Evolutionary conservation across 202 grass and related monocot species (phyloP).

Genomic region (Cymbopogon flexuosus): DNA sequence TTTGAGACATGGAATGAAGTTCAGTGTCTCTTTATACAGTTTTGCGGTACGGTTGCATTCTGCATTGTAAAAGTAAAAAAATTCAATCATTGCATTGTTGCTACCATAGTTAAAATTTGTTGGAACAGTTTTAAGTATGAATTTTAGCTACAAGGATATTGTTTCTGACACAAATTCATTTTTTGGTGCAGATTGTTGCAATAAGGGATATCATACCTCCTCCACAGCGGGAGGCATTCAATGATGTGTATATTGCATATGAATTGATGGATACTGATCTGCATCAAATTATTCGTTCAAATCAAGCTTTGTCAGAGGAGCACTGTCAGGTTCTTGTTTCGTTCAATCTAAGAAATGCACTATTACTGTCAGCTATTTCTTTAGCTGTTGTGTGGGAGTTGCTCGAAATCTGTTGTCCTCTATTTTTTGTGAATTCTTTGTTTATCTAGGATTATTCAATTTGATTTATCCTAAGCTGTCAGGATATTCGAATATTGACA

Average conservation of each 20-base stretch:
- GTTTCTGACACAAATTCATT: constrained; percentile 1
- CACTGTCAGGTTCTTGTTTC: constrained; percentile 70
- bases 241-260: constrained; percentile 88
- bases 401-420: neutral
- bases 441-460: constrained; percentile 13
- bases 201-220: constrained; percentile 96
- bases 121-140: constrained; percentile 3
- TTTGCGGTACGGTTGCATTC: neutral
- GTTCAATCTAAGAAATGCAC: neutral
- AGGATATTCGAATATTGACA: constrained; percentile 18
- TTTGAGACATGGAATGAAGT: neutral
- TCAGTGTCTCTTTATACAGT: neutral
- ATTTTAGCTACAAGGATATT: neutral
- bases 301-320: constrained; percentile 93
- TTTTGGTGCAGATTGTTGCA: constrained; percentile 69
- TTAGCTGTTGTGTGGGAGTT: neutral
- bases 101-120: constrained; percentile 1
- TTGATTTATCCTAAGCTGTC: neutral
- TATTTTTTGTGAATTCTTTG: constrained; percentile 12
- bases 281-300: constrained; percentile 96
- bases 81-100: neutral
- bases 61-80: neutral
- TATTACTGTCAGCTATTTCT: neutral
- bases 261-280: constrained; percentile 99
- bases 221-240: constrained; percentile 56